Evolutionary conservation across 129 eudicot genomes (phyloP).

Genomic region (Flaveria sonorensis): DNA sequence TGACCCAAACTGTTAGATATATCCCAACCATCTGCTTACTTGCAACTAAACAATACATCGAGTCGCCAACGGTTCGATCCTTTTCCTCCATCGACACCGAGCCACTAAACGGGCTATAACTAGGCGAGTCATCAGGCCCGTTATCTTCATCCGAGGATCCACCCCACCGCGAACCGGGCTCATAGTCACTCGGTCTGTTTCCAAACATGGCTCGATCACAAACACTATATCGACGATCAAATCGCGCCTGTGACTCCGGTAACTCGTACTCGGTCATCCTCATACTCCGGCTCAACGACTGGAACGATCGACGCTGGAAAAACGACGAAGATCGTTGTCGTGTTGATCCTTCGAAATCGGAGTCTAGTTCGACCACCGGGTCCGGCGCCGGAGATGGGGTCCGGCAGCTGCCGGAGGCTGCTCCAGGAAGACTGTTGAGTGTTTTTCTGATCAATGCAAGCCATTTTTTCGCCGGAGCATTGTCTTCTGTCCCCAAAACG

Average conservation of each 20-base stretch:
- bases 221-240: conserved; percentile 77
- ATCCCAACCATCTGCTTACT: conserved; percentile 99
- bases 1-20: conserved; percentile 87
- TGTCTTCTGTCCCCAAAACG: conserved; percentile 94
- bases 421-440: conserved; percentile 81
- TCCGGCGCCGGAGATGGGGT: conserved; percentile 79
- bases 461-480: conserved; percentile 95
- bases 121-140: conserved; percentile 70
- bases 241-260: conserved; percentile 50
- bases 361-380: conserved; percentile 71
- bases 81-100: conserved; percentile 55
- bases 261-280: conserved; percentile 64
- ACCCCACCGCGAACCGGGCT: conserved; percentile 20
- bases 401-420: conserved; percentile 49
- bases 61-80: conserved; percentile 48
- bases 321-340: conserved; percentile 58
- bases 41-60: conserved; percentile 88
- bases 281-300: conserved; percentile 79
- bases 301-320: conserved; percentile 82
- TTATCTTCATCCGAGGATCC: conserved; percentile 87
- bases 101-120: conserved; percentile 47
- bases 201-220: conserved; percentile 83
- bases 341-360: conserved; percentile 79
- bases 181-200: conserved; percentile 58
- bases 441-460: conserved; percentile 73